Conservation (phyloP, 768 basidiomycete species). For the Xerocomus spinulosus region DNA sequence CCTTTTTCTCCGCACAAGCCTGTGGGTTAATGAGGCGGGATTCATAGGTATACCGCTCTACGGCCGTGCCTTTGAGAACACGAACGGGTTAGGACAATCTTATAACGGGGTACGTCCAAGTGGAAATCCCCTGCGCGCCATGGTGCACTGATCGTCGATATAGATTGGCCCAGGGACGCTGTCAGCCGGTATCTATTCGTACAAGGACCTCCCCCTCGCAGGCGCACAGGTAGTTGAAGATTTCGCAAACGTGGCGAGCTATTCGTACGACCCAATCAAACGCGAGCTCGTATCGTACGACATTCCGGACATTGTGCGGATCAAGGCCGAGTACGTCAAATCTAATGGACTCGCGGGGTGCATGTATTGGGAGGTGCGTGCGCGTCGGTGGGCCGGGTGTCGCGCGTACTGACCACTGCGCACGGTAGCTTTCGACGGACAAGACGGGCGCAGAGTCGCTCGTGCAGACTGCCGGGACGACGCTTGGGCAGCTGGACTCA, state of each 20-base stretch:
- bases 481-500: conserved; percentile 52
- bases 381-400: not conserved
- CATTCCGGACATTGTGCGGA: conserved; percentile 57
- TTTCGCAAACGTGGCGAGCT: conserved; percentile 63
- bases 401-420: not conserved
- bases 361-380: conserved; percentile 65
- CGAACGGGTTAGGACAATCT: conserved; percentile 58
- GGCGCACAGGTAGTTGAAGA: conserved; percentile 65
- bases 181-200: conserved; percentile 48
- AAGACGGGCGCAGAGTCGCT: conserved; percentile 56
- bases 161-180: conserved; percentile 65
- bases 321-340: conserved; percentile 67
- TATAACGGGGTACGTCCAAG: conserved; percentile 54
- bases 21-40: not conserved
- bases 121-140: not conserved
- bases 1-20: not conserved
- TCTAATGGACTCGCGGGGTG: conserved; percentile 58
- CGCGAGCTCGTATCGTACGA: conserved; percentile 75
- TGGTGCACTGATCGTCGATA: conserved; percentile 1
- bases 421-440: conserved; percentile 49
- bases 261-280: conserved; percentile 68
- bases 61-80: conserved; percentile 72
- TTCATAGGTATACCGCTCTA: conserved; percentile 69
- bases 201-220: conserved; percentile 63
- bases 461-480: conserved; percentile 43